Evolutionary conservation across 495 filamentous ascomycete genomes (phyloP).

Genomic region (Glonium stellatum): DNA sequence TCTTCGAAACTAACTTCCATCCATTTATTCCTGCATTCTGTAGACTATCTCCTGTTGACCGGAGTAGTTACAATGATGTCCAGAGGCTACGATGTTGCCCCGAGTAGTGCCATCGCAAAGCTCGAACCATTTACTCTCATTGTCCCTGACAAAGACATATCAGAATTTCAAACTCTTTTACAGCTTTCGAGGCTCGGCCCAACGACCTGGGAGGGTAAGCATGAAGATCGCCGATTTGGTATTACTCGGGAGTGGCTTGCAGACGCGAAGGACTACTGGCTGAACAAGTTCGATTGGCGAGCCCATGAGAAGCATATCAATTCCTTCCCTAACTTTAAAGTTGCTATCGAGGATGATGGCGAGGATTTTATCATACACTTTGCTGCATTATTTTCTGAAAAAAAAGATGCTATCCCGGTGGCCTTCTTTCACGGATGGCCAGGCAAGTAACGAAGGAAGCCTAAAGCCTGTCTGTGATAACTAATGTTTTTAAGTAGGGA

Average conservation of each 20-base stretch:
- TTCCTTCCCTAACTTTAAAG: conserved; percentile 55
- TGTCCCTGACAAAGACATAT: conserved; percentile 43
- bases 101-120: conserved; percentile 3
- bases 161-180: conserved; percentile 45
- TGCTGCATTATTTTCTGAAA: conserved; percentile 53
- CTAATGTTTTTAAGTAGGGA: conserved; percentile 8
- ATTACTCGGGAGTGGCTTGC: conserved; percentile 51
- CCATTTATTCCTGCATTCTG: too few relatives aligned
- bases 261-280: conserved; percentile 49
- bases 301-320: conserved; percentile 52
- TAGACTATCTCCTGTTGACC: too few relatives aligned
- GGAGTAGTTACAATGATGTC: too few relatives aligned
- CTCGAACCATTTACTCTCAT: conserved; percentile 38
- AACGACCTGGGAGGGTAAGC: conserved; percentile 45
- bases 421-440: conserved; percentile 59
- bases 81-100: background rate
- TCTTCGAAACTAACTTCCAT: too few relatives aligned
- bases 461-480: background rate
- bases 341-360: conserved; percentile 41
- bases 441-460: conserved; percentile 36
- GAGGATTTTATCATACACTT: conserved; percentile 52
- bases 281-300: conserved; percentile 42
- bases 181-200: conserved; percentile 47
- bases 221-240: conserved; percentile 42
- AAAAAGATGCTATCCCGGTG: conserved; percentile 53